Conservation (phyloP, 805 yeast genomes). For the Zygosaccharomyces siamensis region DNA sequence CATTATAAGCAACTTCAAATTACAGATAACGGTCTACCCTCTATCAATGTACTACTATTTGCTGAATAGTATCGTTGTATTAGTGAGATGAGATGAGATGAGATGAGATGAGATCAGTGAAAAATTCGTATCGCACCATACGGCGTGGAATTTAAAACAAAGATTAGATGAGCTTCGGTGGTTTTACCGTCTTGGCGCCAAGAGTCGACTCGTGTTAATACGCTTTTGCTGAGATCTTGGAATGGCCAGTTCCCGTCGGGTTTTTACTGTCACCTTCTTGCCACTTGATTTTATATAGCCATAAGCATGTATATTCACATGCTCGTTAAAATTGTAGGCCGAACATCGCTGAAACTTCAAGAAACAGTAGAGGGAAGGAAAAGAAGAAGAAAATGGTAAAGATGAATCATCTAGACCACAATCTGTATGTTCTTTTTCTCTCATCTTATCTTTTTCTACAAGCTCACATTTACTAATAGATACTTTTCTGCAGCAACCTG, state of each 20-base stretch:
- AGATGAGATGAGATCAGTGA: slow-evolving; percentile 1
- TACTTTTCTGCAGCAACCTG: slow-evolving; percentile 35
- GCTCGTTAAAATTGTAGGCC: too few relatives aligned
- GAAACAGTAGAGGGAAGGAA: too few relatives aligned
- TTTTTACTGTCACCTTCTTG: too few relatives aligned
- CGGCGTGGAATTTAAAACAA: background rate
- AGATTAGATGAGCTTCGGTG: background rate
- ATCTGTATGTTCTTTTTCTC: slow-evolving; percentile 4
- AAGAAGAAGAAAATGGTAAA: background rate
- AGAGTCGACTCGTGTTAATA: too few relatives aligned
- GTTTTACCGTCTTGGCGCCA: background rate
- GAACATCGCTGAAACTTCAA: too few relatives aligned
- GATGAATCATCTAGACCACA: slow-evolving; percentile 1
- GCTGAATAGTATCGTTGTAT: background rate
- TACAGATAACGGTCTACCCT: background rate
- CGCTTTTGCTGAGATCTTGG: background rate
- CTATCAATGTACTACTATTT: background rate
- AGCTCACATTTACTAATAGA: slow-evolving; percentile 9
- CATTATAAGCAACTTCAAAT: background rate
- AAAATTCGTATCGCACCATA: background rate
- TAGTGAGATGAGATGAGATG: background rate
- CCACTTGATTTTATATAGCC: too few relatives aligned
- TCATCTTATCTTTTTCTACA: background rate
- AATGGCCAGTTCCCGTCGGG: background rate
- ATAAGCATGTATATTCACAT: too few relatives aligned